Evolutionary conservation across 1,284 basidiomycete species (phyloP), one percentile per base, ranked within the genome.

Genomic region (Ceratobasidium sp.): DNA sequence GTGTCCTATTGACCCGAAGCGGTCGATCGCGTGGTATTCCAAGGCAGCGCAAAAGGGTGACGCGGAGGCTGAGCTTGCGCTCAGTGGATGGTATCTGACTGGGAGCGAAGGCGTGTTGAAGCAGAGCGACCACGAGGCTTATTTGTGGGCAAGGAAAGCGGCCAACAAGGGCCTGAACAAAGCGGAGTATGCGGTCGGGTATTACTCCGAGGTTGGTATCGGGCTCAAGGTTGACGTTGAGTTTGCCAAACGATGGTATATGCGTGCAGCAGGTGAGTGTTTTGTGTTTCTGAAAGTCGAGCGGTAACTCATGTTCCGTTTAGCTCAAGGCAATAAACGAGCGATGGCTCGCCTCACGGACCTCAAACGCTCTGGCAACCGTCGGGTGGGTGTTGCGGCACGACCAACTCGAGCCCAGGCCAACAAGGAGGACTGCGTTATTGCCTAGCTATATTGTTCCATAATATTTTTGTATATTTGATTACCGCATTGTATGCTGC

Each of bases 11-110:
- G 97, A 99, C 82, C 95, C 98, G 8, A 88, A 92, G 69, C 87
- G 94, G 74, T 95, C 93, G 62, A 98, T 99, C 78, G 96, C 94
- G 2, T 99, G 98, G 97, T 98, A 98, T 82, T 98, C 97, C 29
- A 95, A 94, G 80, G 97, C 98, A 9, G 96, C 97, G 22, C 95
- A 97, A 83, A 95, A 96, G 81, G 96, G 95, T 6, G 92, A 97
- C 81, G 86, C 94, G 0, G 96, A 98, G 81, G 95, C 95, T 1
- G 98, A 99, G 83, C 86, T 99, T 64, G 96, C 97, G 16, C 83
- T 99, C 76, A 96, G 93, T 78, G 98, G 98, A 34, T 99, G 98
- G 98, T 99, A 98, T 84, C 84, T 98, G 74, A 96, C 95, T 0
- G 95, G 95, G 56, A 95, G 90, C 79, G 97, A 98, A 81, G 95